Base-by-base conservation (phyloP, 352 stramenopile species). In the Globisporangium nunn region DNA sequence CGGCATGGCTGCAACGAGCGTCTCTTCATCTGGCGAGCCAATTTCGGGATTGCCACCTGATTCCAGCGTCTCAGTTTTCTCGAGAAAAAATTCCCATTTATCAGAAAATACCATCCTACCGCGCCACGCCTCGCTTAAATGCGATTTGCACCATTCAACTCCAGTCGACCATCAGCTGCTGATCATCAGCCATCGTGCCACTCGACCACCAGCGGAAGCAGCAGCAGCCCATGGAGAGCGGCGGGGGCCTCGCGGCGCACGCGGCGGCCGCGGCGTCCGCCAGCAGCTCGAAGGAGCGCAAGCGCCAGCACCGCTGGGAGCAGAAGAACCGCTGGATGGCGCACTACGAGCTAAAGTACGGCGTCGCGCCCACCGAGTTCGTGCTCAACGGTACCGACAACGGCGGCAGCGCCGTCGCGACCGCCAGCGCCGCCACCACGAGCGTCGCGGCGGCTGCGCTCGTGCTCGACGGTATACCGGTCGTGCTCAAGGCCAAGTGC, bases 321-420 rank as follows among this genome's bases (percentile, higher is more conserved):
- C 70, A 82, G 58, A 82, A 82, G 72, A 82, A 82, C 68, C 70
- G 70, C 63, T 82, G 72, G 72, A 82, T 82, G 72, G 45, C 59
- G 39, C 72, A 82, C 63, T 82, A 82, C 52, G 67, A 82, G 68
- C 64, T 79, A 68, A 79, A 79, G 72, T 82, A 82, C 61, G 72
- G 72, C 70, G 72, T 82, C 55, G 52, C 58, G 62, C 72, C 72
- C 23, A 69, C 76, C 48, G 72, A 82, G 61, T 70, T 74, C 43
- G 63, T 28, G 46, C 56, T 33, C 45, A 56, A 30, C 49, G 56
- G 54, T 12, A 58, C 18, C 30, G 23, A 57, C 50, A 63, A 54
- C 31, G 45, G 57, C 33, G 50, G 50, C 43, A 52, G 48, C 4
- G 48, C 43, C 6, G 51, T 46, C 37, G 51, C 49, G 31, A 54